These are phyloP conservation scores for Taphrina wiesneri DNA, from an alignment of 1,139 yeast species.

Conservation along the genomic window DNA sequence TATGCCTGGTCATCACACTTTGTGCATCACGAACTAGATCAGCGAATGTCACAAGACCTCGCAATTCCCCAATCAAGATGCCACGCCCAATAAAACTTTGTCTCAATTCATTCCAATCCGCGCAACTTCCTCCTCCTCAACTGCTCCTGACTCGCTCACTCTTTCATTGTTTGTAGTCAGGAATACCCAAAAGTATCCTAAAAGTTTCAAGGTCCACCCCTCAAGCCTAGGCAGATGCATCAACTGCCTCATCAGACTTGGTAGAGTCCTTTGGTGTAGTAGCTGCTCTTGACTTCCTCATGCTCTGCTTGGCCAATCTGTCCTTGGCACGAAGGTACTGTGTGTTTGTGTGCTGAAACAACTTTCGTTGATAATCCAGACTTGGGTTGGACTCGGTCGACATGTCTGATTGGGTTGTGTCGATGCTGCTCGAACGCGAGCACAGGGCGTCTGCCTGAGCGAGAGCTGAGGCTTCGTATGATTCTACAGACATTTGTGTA, in stretches of 20 bases:
- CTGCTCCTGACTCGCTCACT: no score
- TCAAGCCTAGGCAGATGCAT: background rate
- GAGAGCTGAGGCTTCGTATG: slow-evolving; percentile 1
- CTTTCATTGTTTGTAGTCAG: no score
- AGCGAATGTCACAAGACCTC: background rate
- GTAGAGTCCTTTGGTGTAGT: background rate
- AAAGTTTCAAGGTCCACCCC: no score
- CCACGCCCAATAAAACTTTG: background rate
- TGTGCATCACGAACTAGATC: background rate
- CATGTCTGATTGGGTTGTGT: background rate
- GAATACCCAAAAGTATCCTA: no score
- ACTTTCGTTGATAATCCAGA: slow-evolving; percentile 12
- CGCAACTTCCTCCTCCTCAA: background rate
- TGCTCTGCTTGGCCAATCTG: slow-evolving; percentile 28
- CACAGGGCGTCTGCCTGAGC: slow-evolving; percentile 10
- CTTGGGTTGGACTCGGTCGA: background rate
- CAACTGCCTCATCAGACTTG: background rate
- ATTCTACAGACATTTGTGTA: slow-evolving; percentile 3
- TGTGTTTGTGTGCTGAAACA: slow-evolving; percentile 27
- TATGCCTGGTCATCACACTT: background rate
- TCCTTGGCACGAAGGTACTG: slow-evolving; percentile 32
- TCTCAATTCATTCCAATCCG: background rate
- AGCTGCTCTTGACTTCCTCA: slow-evolving; percentile 7
- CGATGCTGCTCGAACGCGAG: slow-evolving; percentile 16
- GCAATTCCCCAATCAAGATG: background rate